A percentile compares a stretch with the other conserved stretches of the same genome.
Conservation (phyloP, 1,284 basidiomycete genomes). For the Paramarasmius palmivorus region DNA sequence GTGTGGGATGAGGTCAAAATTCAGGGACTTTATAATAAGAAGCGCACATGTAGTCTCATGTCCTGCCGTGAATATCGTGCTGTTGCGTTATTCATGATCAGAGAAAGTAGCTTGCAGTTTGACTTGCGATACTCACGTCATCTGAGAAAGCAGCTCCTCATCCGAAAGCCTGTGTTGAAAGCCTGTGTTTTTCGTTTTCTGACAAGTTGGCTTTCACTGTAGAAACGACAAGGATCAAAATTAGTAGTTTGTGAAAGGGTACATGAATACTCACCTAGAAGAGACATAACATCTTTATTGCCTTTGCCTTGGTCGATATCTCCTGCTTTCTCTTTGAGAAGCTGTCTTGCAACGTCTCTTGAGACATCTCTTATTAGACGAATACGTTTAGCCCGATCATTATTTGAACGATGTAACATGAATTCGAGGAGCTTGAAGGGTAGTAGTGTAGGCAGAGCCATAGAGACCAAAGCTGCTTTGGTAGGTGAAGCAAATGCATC, state of each 20-base stretch:
- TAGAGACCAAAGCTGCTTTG: slow-evolving; percentile 1
- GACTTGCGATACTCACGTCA: too few relatives aligned
- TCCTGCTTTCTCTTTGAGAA: slow-evolving; percentile 7
- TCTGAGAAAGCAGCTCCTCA: too few relatives aligned
- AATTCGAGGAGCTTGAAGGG: slow-evolving; percentile 3
- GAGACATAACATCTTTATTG: slow-evolving; percentile 12
- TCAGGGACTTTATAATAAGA: too few relatives aligned
- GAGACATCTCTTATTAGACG: neutral
- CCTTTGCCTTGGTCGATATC: slow-evolving; percentile 8
- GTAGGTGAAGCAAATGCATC: slow-evolving; percentile 8
- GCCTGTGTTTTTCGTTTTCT: too few relatives aligned
- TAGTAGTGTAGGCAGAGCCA: slow-evolving; percentile 1
- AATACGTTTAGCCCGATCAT: neutral
- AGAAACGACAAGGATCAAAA: neutral
- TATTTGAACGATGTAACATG: slow-evolving; percentile 2
- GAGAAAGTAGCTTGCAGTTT: neutral
- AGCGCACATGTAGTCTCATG: too few relatives aligned
- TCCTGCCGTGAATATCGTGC: too few relatives aligned
- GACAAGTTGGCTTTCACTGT: slow-evolving; percentile 1
- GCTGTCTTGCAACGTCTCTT: slow-evolving; percentile 4
- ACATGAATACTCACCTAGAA: neutral
- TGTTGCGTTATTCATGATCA: too few relatives aligned
- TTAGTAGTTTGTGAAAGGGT: neutral
- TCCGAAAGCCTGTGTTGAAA: too few relatives aligned
- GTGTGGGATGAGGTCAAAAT: too few relatives aligned